These are phyloP conservation scores for Aspergillus carlsbadensis DNA, from an alignment of 495 filamentous ascomycete genomes.

Conservation along the genomic window DNA sequence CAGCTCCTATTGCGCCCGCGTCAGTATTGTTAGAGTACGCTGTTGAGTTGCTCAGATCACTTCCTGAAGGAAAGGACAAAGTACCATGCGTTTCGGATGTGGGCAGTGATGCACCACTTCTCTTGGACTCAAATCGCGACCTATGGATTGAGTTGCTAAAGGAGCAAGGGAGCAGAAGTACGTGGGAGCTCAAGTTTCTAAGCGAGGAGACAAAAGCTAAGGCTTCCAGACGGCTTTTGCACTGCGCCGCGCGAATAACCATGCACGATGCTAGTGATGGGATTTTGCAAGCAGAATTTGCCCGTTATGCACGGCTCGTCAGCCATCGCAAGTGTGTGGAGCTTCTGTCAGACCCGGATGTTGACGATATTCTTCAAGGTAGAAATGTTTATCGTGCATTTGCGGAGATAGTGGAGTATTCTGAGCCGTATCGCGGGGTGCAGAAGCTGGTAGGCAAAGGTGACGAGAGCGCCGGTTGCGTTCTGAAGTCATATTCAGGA, in stretches of 20 bases:
- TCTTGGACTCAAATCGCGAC: slow-evolving; percentile 33
- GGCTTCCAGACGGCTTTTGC: slow-evolving; percentile 5
- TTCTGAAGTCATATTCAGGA: slow-evolving; percentile 36
- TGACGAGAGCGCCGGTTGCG: slow-evolving; percentile 43
- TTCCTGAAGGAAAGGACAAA: slow-evolving; percentile 21
- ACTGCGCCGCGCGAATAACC: slow-evolving; percentile 11
- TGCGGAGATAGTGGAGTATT: slow-evolving; percentile 50
- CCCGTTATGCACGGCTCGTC: slow-evolving; percentile 42
- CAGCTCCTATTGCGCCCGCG: slow-evolving; percentile 48
- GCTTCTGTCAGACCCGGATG: slow-evolving; percentile 36
- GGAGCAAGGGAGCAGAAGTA: slow-evolving; percentile 12
- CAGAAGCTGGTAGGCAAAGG: slow-evolving; percentile 44
- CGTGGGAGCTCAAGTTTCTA: slow-evolving; percentile 22
- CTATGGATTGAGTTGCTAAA: slow-evolving; percentile 38
- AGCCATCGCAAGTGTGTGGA: slow-evolving; percentile 36
- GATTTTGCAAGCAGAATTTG: slow-evolving; percentile 32
- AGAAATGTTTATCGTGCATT: slow-evolving; percentile 49
- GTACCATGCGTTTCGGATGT: slow-evolving; percentile 38
- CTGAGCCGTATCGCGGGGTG: slow-evolving; percentile 41
- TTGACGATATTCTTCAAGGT: slow-evolving; percentile 50
- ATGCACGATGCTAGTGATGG: slow-evolving; percentile 4
- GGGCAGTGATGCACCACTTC: slow-evolving; percentile 41
- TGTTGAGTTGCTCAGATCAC: slow-evolving; percentile 45
- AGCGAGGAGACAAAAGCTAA: slow-evolving; percentile 10
- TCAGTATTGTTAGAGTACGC: slow-evolving; percentile 47